Conservation (phyloP, 306 rosid species). For the Lagenaria siceraria region DNA sequence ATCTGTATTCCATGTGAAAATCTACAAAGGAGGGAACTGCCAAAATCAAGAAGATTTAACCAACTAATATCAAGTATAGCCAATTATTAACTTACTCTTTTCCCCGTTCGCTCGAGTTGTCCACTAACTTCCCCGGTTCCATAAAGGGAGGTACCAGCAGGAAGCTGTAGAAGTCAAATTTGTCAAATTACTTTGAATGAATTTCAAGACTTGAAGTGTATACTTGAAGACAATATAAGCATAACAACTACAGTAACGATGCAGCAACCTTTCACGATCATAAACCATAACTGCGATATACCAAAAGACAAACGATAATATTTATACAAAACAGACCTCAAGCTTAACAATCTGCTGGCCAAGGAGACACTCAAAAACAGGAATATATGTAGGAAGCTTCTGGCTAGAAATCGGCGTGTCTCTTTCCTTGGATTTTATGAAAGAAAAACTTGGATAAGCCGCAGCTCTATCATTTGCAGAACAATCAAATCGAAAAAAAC, state of each 20-base stretch:
- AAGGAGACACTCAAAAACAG: slow-evolving; percentile 37
- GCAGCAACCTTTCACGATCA: background rate
- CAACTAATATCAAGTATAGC: background rate
- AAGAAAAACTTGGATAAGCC: slow-evolving; percentile 69
- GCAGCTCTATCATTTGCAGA: slow-evolving; percentile 46
- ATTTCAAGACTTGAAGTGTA: background rate
- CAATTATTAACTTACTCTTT: slow-evolving; percentile 39
- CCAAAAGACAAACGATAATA: background rate
- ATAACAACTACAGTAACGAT: background rate
- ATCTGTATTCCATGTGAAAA: slow-evolving; percentile 80
- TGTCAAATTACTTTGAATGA: background rate
- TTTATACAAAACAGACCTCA: slow-evolving; percentile 38
- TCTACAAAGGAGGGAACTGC: slow-evolving; percentile 22
- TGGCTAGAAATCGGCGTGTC: slow-evolving; percentile 36
- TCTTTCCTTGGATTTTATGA: slow-evolving; percentile 41
- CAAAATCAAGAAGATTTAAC: background rate
- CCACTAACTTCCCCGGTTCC: slow-evolving; percentile 95
- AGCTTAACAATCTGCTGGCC: slow-evolving; percentile 64
- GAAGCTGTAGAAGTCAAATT: slow-evolving; percentile 35
- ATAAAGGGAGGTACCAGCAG: slow-evolving; percentile 66
- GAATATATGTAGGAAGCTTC: slow-evolving; percentile 40
- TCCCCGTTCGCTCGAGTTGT: slow-evolving; percentile 79
- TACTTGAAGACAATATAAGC: background rate
- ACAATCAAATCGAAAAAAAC: slow-evolving; percentile 84
- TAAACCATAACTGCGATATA: background rate